Conservation (phyloP, 495 filamentous ascomycete genomes). For the Annulohypoxylon nitens region DNA sequence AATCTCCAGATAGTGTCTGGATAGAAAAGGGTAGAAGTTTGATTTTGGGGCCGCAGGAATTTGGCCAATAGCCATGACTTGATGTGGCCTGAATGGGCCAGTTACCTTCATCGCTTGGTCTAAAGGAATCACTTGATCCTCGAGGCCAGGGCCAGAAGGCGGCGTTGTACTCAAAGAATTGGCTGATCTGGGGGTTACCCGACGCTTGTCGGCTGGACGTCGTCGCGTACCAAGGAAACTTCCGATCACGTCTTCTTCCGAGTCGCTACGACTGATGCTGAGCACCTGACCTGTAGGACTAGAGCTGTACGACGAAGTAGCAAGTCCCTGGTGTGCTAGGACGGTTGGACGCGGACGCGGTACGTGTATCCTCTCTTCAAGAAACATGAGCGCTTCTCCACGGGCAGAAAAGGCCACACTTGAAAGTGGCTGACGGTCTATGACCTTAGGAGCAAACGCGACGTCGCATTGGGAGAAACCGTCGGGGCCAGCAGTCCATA, state of each 20-base stretch:
- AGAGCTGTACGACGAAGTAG: constrained; percentile 57
- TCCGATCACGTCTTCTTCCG: constrained; percentile 75
- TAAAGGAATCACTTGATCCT: constrained; percentile 67
- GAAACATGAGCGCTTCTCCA: constrained; percentile 70
- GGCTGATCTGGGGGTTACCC: constrained; percentile 55
- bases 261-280: constrained; percentile 72
- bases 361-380: constrained; percentile 61
- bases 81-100: constrained; percentile 66
- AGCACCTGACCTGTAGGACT: constrained; percentile 60
- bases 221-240: constrained; percentile 68
- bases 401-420: constrained; percentile 70
- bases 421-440: constrained; percentile 77
- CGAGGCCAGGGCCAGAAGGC: constrained; percentile 63
- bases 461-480: constrained; percentile 93
- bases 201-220: constrained; percentile 53
- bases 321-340: constrained; percentile 45
- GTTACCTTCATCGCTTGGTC: constrained; percentile 72
- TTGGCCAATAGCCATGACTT: constrained; percentile 72
- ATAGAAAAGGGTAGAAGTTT: constrained; percentile 70
- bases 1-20: constrained; percentile 68
- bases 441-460: constrained; percentile 81
- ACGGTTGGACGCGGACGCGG: constrained; percentile 56
- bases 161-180: constrained; percentile 68
- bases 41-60: constrained; percentile 68
- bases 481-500: constrained; percentile 91